Evolutionary conservation across 2,329 filamentous ascomycete genomes (phyloP), one percentile per base, ranked within the genome.

Genomic region (Pochonia chlamydosporia): DNA sequence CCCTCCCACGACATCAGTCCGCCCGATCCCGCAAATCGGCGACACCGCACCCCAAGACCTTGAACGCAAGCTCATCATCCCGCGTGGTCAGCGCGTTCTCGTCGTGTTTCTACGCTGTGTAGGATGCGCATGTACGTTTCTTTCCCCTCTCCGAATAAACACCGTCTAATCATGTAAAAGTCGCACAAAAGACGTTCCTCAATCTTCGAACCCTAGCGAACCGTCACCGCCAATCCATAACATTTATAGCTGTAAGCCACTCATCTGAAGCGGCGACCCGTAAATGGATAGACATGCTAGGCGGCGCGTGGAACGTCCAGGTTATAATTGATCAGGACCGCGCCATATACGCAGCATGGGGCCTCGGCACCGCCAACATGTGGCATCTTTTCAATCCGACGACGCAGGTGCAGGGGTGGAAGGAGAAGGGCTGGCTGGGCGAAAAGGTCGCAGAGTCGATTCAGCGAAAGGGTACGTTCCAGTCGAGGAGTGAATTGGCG

Each of bases 191-290:
- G 54, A 74, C 76, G 5, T 82, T 82, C 57, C 66, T 81, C 49
- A 65, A 71, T 50, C 70, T 82, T 46, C 76, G 78, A 43, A 65
- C 73, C 37, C 68, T 82, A 48, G 71, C 77, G 11, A 76, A 74
- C 60, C 73, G 72, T 43, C 68, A 78, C 54, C 65, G 71, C 44
- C 61, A 63, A 54, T 63, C 65, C 36, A 64, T 82, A 10, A 70
- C 69, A 49, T 82, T 78, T 65, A 67, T 82, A 47, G 78, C 79
- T 52, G 68, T 82, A 43, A 82, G 78, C 21, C 79, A 83, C 64
- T 75, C 79, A 33, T 81, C 78, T 8, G 61, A 67, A 4, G 65
- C 70, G 20, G 78, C 79, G 25, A 82, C 79, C 1, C 62, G 69
- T 31, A 76, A 75, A 52, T 82, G 79, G 79, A 56, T 80, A 40